Evolutionary conservation across 2,329 filamentous ascomycete genomes (phyloP), one percentile per base, ranked within the genome.

Genomic region (Colletotrichum nymphaeae): DNA sequence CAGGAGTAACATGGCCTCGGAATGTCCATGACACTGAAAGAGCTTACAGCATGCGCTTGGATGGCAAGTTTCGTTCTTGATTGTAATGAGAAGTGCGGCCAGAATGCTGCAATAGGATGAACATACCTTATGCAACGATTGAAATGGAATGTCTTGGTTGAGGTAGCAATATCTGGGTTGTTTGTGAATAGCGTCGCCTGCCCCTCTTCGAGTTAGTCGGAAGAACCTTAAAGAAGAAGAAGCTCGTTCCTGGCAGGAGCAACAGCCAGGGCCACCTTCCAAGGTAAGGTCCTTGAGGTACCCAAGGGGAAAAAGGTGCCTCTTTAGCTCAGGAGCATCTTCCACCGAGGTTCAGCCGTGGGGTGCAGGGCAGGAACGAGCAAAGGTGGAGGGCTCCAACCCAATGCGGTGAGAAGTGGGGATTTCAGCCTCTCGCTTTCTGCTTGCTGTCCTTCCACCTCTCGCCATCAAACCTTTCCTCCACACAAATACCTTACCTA

Each of bases 401-500:
- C 70, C 26, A 66, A 73, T 70, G 70, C 59, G 60, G 67, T 66
- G 67, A 56, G 56, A 26, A 58, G 70, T 73, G 70, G 70, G 28
- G 67, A 60, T 56, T 28, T 70, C 56, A 73, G 67, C 70, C 70
- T 73, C 67, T 73, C 46, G 46, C 67, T 70, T 73, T 73, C 67
- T 70, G 65, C 19, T 70, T 60, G 55, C 66, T 72, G 69, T 72
- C 69, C 69, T 69, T 69, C 59, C 58, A 63, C 62, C 37, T 60
- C 56, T 57, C 58, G 28, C 60, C 53, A 55, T 73, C 67, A 70
- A 73, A 70, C 56, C 66, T 70, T 70, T 65, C 70, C 59, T 70
- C 70, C 67, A 73, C 70, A 73, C 67, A 73, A 70, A 70, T 66
- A 70, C 63, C 63, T 56, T 63, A 72, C 60, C n/a, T 70, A 22